Percentiles rank a stretch among this genome's conserved stretches.
These are phyloP conservation scores for Malus hybrid DNA, from an alignment of 331 rosid species.

Conservation along the genomic window DNA sequence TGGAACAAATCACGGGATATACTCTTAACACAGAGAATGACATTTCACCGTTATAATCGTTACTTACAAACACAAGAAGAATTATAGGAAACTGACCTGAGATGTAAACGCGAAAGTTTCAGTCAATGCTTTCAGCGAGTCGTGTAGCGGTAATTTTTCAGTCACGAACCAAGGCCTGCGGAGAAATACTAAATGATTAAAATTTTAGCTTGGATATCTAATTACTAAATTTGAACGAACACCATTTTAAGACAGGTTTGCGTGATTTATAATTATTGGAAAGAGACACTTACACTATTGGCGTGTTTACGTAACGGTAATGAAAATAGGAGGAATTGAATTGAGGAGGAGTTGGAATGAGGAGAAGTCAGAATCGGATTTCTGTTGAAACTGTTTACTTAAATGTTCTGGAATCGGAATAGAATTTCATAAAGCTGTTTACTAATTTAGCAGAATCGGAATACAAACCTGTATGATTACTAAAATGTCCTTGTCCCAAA, in stretches of 20 bases:
- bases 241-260: background rate
- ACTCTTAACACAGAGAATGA: background rate
- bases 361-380: no score
- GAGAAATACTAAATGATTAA: slow-evolving; percentile 9
- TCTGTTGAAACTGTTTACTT: no score
- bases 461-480: no score
- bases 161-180: slow-evolving; percentile 76
- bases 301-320: no score
- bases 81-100: slow-evolving; percentile 30
- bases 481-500: no score
- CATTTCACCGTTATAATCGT: background rate
- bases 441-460: no score
- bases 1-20: no score
- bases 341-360: no score
- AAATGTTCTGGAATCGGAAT: no score
- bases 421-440: no score
- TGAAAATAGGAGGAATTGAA: no score
- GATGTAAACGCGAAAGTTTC: slow-evolving; percentile 29
- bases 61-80: background rate
- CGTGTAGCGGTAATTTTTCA: slow-evolving; percentile 25
- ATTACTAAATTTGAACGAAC: background rate
- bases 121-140: slow-evolving; percentile 26
- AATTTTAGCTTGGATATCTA: background rate
- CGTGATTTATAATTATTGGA: background rate
- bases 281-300: background rate